Base-by-base conservation (phyloP, 2,329 filamentous ascomycete genomes). In the Myriangium duriaei region DNA sequence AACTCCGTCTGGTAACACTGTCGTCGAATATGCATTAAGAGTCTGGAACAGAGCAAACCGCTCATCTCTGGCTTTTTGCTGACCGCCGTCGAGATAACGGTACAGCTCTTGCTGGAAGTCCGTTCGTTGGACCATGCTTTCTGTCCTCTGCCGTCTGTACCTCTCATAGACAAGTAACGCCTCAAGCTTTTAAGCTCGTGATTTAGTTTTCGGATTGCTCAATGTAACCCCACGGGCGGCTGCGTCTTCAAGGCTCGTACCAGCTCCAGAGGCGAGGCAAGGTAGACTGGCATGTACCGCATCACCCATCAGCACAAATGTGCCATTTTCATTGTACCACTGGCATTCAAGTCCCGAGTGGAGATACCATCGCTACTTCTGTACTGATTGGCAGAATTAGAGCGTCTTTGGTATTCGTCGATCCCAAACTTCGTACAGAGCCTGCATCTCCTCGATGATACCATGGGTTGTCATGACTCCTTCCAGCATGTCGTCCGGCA, bases 281-380 rank as follows among this genome's bases (percentile, higher is more conserved):
- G 76, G 76, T 0, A 80, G 59, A 0, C 73, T 79, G 1, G 76
- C 74, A 44, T 80, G 74, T 2, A 74, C 72, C 1, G 74, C 71
- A 47, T 80, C 76, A 0, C 76, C 76, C 0, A 79, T 59, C 49
- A 79, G 64, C 0, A 71, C 69, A 47, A 76, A 75, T 0, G 68
- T 58, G 0, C 66, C 72, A 0, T 63, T 68, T 0, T 65, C 55
- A 44, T 78, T 67, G 0, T 63, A 70, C 75, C 76, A 79, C 1
- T 60, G n/a, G 7, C 21, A n/a, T n/a, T n/a, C n/a, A n/a, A n/a
- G n/a, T n/a, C n/a, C n/a, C n/a, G n/a, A n/a, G n/a, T n/a, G n/a
- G n/a, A n/a, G n/a, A n/a, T n/a, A n/a, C n/a, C n/a, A n/a, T n/a
- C n/a, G n/a, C n/a, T n/a, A n/a, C 76, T 64, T 4, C n/a, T n/a